These are phyloP conservation scores for Oropetium thomaeum DNA, from an alignment of 176 grass and related monocot genomes.

Conservation along the genomic window DNA sequence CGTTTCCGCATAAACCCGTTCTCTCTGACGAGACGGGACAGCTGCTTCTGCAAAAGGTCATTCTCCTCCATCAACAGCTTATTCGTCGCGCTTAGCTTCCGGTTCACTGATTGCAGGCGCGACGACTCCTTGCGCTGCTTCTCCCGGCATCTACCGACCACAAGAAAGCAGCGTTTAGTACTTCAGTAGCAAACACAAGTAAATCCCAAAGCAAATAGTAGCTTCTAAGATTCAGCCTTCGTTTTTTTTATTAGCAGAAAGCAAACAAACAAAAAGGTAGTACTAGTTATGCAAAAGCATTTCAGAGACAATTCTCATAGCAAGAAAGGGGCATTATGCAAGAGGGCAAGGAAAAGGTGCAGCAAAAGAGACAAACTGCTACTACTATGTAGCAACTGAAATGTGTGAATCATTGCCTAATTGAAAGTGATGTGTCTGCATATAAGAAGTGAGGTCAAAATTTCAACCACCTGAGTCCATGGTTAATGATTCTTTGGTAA, in stretches of 20 bases:
- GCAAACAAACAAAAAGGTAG: constrained; percentile 7
- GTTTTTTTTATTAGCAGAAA: constrained; percentile 9
- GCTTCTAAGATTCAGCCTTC: constrained; percentile 15
- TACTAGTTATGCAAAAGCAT: constrained; percentile 16
- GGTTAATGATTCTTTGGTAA: constrained; percentile 3
- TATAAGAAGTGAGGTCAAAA: constrained; percentile 25
- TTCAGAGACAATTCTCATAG: constrained; percentile 5
- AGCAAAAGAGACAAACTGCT: constrained; percentile 44
- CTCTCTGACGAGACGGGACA: constrained; percentile 82
- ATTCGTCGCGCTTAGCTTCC: constrained; percentile 92
- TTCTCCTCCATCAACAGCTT: constrained; percentile 99
- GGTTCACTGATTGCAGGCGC: constrained; percentile 90
- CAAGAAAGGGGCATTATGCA: constrained; percentile 4
- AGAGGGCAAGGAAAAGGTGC: constrained; percentile 21
- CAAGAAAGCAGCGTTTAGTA: constrained; percentile 23
- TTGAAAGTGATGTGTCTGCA: constrained; percentile 45
- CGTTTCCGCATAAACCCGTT: constrained; percentile 69
- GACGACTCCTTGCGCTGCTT: constrained; percentile 98
- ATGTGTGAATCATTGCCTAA: constrained; percentile 49
- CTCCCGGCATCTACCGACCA: constrained; percentile 72
- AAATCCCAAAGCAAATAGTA: background rate
- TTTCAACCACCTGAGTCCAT: background rate
- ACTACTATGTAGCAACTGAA: constrained; percentile 18
- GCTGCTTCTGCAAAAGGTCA: constrained; percentile 95
- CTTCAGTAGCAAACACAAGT: constrained; percentile 12